Conservation (phyloP, 257 asterid genomes). For the Jasminum sambac region DNA sequence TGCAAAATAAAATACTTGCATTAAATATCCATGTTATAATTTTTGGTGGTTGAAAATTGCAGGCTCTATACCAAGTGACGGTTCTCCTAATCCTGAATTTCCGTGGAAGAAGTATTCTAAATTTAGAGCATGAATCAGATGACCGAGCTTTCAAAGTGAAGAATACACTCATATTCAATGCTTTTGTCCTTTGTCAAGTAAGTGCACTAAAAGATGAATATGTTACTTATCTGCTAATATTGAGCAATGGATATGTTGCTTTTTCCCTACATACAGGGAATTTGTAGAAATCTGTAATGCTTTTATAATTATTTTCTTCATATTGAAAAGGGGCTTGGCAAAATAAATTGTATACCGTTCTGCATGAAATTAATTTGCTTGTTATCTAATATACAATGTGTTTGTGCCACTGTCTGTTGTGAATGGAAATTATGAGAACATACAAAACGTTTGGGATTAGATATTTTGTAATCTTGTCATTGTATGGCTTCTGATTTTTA, state of each 20-base stretch:
- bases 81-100: slow-evolving; percentile 84
- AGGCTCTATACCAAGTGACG: slow-evolving; percentile 89
- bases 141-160: slow-evolving; percentile 67
- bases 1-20: background rate
- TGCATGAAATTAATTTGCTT: background rate
- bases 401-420: background rate
- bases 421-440: background rate
- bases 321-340: background rate
- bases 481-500: background rate
- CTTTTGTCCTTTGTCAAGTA: slow-evolving; percentile 91
- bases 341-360: background rate
- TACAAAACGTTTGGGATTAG: background rate
- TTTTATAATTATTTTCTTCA: background rate
- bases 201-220: background rate
- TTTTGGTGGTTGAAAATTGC: slow-evolving; percentile 28
- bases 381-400: background rate
- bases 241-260: background rate
- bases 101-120: slow-evolving; percentile 62
- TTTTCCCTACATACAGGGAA: background rate
- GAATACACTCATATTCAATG: slow-evolving; percentile 87
- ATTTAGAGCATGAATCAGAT: slow-evolving; percentile 42
- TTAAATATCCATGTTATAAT: slow-evolving; percentile 15
- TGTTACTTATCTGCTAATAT: too few relatives aligned
- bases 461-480: background rate
- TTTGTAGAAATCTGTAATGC: background rate